Evolutionary conservation across 768 basidiomycete genomes (phyloP), one percentile per base, ranked within the genome.

Genomic region (Boletus vermiculosoides): DNA sequence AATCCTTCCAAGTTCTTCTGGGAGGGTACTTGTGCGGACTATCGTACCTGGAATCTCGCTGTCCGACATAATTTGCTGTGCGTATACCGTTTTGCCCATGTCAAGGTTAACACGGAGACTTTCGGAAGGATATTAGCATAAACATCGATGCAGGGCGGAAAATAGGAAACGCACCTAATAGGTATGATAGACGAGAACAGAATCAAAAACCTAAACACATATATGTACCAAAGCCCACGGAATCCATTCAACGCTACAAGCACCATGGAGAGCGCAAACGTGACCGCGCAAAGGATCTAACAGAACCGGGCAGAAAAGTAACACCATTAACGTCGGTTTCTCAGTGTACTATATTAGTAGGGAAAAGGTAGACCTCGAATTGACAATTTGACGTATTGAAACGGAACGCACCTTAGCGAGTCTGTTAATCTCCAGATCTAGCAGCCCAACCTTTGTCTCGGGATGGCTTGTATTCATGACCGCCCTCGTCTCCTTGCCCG

Each of bases 391-490:
- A 28, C 10, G 34, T 7, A 30, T 20, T 3, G 55, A 40, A 40
- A 37, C 31, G 15, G 10, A 39, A 65, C 73, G 15, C 51, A 93
- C 95, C 83, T 99, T 99, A 4, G 97, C 94, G 39, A 99, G 82
- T 46, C 85, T 84, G 69, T 98, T 98, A 61, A 99, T 95, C 72
- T 99, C 97, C 48, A 93, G 66, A 73, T 99, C 97, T 54, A 98
- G 71, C 46, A 95, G 68, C 4, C 97, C 97, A 45, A 92, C 83
- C 71, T 99, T 99, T 1, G 95, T 98, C 63, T 87, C 88, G 0
- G 97, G 95, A 73, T 96, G 94, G 63, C 92, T 94, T 5, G 97
- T 99, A 63, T 99, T 99, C 93, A 99, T 94, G 23, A 98, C 96
- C 1, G 97, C 97, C 54, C 97, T 80, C 8, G 96, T 98, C 71